phyloP scores from a whole-genome alignment of 305 asterid species.

The Solanum hybrid region DNA sequence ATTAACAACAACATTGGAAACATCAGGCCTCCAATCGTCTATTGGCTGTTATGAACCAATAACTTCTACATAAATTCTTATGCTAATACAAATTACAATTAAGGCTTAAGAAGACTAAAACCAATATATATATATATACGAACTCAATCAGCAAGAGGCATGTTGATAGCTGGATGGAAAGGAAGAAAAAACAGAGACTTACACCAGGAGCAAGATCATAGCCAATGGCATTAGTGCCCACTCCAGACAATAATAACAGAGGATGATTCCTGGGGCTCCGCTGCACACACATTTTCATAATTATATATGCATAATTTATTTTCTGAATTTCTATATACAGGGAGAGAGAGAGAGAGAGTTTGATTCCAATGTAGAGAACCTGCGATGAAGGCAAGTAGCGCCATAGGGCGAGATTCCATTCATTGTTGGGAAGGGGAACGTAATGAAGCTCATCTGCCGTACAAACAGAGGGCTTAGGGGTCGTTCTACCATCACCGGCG shows the following conservation, averaged over 20 bases:
- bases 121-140: background rate
- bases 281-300: background rate
- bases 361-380: conserved; percentile 23
- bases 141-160: background rate
- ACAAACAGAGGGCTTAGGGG: conserved; percentile 59
- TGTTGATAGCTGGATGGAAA: background rate
- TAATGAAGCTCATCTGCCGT: conserved; percentile 94
- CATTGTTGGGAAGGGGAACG: conserved; percentile 53
- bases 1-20: background rate
- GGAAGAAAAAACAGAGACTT: conserved; percentile 13
- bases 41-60: background rate
- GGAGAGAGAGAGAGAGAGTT: background rate
- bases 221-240: conserved; percentile 89
- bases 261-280: conserved; percentile 58
- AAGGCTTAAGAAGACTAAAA: background rate
- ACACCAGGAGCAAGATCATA: conserved; percentile 92
- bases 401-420: conserved; percentile 86
- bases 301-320: background rate
- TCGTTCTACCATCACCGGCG: background rate
- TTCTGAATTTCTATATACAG: background rate
- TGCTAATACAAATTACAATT: background rate
- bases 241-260: conserved; percentile 74
- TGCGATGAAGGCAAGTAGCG: conserved; percentile 72
- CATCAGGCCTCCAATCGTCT: background rate
- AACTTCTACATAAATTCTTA: background rate